These are phyloP conservation scores for Colletotrichum filicis DNA, from an alignment of 2,329 filamentous ascomycete genomes.

Conservation along the genomic window DNA sequence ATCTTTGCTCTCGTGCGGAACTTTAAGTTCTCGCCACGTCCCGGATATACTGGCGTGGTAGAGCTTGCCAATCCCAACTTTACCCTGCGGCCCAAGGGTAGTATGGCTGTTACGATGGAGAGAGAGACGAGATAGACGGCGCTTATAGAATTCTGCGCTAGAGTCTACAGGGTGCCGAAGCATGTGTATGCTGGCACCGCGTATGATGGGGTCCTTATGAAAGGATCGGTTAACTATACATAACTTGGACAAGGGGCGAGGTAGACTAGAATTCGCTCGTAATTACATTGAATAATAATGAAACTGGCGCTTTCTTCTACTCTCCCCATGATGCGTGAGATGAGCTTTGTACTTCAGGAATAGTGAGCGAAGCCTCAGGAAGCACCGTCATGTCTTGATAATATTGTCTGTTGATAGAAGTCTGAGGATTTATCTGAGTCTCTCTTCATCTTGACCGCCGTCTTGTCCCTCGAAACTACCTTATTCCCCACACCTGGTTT, in stretches of 20 bases:
- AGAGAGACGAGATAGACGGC: background rate
- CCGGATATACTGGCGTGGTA: conserved; percentile 5
- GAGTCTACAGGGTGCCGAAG: background rate
- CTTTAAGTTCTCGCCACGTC: conserved; percentile 24
- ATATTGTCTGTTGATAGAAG: too few species aligned
- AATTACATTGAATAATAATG: background rate
- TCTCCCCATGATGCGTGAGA: background rate
- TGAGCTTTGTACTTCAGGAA: background rate
- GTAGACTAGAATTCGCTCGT: background rate
- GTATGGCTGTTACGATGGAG: conserved; percentile 19
- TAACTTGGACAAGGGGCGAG: background rate
- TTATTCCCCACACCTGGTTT: too few species aligned
- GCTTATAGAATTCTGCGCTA: background rate
- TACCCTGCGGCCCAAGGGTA: conserved; percentile 32
- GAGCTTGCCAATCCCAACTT: conserved; percentile 35
- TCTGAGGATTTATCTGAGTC: too few species aligned
- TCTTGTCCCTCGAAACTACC: too few species aligned
- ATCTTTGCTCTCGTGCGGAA: conserved; percentile 26
- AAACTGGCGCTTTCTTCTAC: background rate
- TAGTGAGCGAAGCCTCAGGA: background rate
- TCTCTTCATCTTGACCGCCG: too few species aligned
- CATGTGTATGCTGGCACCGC: background rate
- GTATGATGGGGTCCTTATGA: too few species aligned
- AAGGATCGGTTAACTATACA: background rate
- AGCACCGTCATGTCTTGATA: too few species aligned